Percentiles rank a stretch among this genome's conserved stretches.
Evolutionary conservation across 2,329 filamentous ascomycete genomes (phyloP).

Genomic region (Neospermospora avenae): DNA sequence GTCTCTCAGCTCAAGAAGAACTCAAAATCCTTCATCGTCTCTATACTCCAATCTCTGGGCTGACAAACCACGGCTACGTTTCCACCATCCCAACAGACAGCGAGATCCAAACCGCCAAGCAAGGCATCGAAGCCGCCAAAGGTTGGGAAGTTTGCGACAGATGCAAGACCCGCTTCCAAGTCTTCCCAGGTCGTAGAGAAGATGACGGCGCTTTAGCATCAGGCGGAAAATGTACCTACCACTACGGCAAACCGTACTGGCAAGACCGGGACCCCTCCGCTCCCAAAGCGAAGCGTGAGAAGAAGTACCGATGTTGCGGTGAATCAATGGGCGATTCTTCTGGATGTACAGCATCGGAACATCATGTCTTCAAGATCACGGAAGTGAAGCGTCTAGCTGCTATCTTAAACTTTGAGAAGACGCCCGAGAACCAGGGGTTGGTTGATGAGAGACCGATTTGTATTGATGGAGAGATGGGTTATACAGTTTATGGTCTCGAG

Average conservation of each 20-base stretch:
- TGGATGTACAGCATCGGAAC: constrained; percentile 68
- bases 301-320: constrained; percentile 75
- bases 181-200: constrained; percentile 80
- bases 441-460: constrained; percentile 62
- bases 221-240: constrained; percentile 75
- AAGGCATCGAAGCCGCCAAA: constrained; percentile 61
- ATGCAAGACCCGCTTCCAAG: constrained; percentile 81
- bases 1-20: constrained; percentile 66
- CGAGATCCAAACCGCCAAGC: constrained; percentile 63
- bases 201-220: constrained; percentile 73
- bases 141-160: constrained; percentile 90
- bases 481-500: constrained; percentile 84
- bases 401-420: constrained; percentile 75
- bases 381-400: constrained; percentile 73
- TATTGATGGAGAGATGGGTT: constrained; percentile 98
- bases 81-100: constrained; percentile 59
- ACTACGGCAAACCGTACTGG: constrained; percentile 69
- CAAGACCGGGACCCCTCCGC: constrained; percentile 49
- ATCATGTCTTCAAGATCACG: constrained; percentile 85
- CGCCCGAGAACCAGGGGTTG: constrained; percentile 60
- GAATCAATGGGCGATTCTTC: constrained; percentile 66
- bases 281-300: constrained; percentile 53
- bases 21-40: constrained; percentile 60
- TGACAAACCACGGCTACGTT: constrained; percentile 75
- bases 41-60: constrained; percentile 57